A percentile compares a stretch with the other conserved stretches of the same genome.
phyloP scores from a whole-genome alignment of 2,329 filamentous ascomycete species.

The Penicillium sp. region DNA sequence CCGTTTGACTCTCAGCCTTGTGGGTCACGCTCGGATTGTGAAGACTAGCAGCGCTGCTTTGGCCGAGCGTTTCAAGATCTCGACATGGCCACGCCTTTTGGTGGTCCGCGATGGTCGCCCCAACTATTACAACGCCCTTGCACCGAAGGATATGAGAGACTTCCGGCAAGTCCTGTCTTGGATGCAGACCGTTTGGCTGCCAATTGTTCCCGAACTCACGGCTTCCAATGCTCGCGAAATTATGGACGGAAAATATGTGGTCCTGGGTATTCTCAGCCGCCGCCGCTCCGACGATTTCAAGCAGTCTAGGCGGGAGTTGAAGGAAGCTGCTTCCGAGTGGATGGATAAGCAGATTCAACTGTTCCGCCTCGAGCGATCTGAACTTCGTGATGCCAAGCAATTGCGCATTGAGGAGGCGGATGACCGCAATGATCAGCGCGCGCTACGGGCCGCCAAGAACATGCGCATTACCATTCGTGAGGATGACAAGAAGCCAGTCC shows the following conservation, averaged over 20 bases:
- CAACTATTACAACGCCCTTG: constrained; percentile 84
- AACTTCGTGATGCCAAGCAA: constrained; percentile 91
- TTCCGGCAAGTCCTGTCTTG: constrained; percentile 76
- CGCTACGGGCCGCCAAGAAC: constrained; percentile 80
- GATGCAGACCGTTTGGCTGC: constrained; percentile 97
- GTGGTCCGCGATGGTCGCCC: constrained; percentile 87
- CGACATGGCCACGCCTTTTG: constrained; percentile 90
- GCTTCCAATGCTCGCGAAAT: constrained; percentile 89
- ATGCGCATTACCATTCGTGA: constrained; percentile 90
- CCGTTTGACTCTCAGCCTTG: constrained; percentile 79
- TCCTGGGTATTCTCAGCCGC: constrained; percentile 82
- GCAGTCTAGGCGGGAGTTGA: constrained; percentile 81
- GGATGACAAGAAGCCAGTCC: constrained; percentile 81
- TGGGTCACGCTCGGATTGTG: constrained; percentile 88
- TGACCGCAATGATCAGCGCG: constrained; percentile 86
- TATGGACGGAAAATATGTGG: constrained; percentile 93
- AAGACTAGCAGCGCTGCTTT: constrained; percentile 81
- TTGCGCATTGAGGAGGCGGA: constrained; percentile 94
- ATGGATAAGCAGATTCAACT: constrained; percentile 93
- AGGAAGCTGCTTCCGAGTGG: constrained; percentile 94
- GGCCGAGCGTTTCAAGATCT: constrained; percentile 85
- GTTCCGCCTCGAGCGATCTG: constrained; percentile 90
- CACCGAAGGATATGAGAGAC: constrained; percentile 90
- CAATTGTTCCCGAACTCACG: constrained; percentile 90
- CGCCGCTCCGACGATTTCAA: constrained; percentile 77